Base-by-base conservation (phyloP, 1,139 yeast genomes). In the Arxiozyma bovina region DNA sequence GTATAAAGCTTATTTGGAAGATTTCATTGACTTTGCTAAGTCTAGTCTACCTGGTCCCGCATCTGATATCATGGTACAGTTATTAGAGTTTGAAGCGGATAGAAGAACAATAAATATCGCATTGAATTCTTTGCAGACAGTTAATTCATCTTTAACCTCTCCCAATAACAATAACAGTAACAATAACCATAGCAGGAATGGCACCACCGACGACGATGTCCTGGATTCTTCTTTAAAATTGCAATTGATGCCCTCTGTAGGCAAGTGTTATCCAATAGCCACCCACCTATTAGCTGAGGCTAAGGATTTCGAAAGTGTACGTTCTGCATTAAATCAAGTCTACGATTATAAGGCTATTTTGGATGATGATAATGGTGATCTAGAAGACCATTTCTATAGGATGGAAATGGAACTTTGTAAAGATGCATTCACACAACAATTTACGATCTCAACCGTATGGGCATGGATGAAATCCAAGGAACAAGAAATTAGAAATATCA, bases 381-480 rank as follows among this genome's bases (percentile, higher is more conserved):
- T 94, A 57, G 99, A 93, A 70, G 99, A 94, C 72, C 94, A 90
- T 75, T 90, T 94, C 68, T 94, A 93, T 70, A 83, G 83, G 64
- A 77, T 85, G 63, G 99, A 93, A 71, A 91, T 94, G 96, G 85
- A 87, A 63, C 77, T 87, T 59, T 91, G 97, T 73, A 87, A 83
- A 66, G 84, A 87, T 68, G 96, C 97, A 0, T 90, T 94, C 71
- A 90, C 99, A 44, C 99, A 93, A 73, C 99, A 93, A 70, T 94
- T 94, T 70, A 85, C 97, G 18, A 81, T 87, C 64, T 80, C 93
- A 50, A 85, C 96, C 1, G 78, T 93, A 55, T 94, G 96, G 93
- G 96, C 97, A 6, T 93, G 97, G 96, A 80, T 94, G 68, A 85
- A 90, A 73, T 83, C 96, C 21, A 87, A 87, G 67, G 99, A 94